Base-by-base conservation (phyloP, 306 rosid genomes). In the Prunus mume region DNA sequence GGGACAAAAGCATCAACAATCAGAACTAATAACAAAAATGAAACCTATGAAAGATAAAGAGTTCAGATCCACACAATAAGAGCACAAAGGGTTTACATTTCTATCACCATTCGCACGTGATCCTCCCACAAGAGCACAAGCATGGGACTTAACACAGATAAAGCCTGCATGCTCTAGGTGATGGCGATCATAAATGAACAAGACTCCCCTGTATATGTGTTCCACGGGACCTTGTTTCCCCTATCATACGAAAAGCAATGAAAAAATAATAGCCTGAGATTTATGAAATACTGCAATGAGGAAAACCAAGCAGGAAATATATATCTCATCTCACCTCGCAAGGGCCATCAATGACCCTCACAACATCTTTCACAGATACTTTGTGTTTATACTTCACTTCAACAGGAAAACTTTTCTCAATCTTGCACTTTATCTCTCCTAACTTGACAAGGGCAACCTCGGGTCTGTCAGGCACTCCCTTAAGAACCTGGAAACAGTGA, bases 141-240 rank as follows among this genome's bases (percentile, higher is more conserved):
- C 88, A n/a, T 91, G 93, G 51, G 99, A 89, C 85, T 91, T 96
- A 62, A 85, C 93, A 85, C 99, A 96, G 65, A 96, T 91, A 86
- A 91, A 96, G 71, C 98, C 99, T 1, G 98, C 96, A 83, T 96
- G 99, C 85, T 96, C 99, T 82, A 93, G 92, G 86, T 96, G 98
- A 86, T 96, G 98, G 60, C 98, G 97, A 83, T 93, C 99, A 76
- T 72, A 87, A 69, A 96, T 81, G 81, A 96, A 96, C 77, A 96
- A 71, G 52, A 93, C 82, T 76, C 99, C 98, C 77, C 92, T 90
- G 81, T 89, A 88, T 80, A 96, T 91, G 86, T 96, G 99, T 76
- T 96, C 97, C 82, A 96, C 99, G 5, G 98, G 96, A 75, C 99
- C 99, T 91, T 91, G 98, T 82, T 91, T 96, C 22, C 97, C 99